A percentile compares a stretch with the other conserved stretches of the same genome.
These are phyloP conservation scores for Eimeria sp. DNA, from an alignment of 169 alveolate genomes.

Conservation along the genomic window DNA sequence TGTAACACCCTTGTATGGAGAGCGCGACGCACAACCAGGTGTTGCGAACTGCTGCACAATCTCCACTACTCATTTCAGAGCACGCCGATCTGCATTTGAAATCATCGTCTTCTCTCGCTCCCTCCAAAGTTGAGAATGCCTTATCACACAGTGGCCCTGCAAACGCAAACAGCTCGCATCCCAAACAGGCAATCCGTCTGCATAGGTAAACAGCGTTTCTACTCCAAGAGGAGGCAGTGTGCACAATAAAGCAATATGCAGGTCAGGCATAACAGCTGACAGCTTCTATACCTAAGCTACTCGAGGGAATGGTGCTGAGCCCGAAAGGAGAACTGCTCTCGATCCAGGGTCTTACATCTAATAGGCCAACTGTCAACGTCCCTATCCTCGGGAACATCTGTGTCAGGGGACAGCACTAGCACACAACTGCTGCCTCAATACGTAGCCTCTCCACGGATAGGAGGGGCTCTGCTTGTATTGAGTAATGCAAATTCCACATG, in stretches of 20 bases:
- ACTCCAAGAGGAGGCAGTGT: background rate
- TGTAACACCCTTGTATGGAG: slow-evolving; percentile 13
- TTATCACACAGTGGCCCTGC: slow-evolving; percentile 40
- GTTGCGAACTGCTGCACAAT: background rate
- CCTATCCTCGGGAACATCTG: background rate
- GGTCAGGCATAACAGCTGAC: background rate
- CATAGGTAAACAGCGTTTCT: background rate
- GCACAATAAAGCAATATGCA: background rate
- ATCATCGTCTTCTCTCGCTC: slow-evolving; percentile 44
- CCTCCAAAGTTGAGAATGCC: slow-evolving; percentile 57
- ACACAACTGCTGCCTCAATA: background rate
- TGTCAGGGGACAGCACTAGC: background rate
- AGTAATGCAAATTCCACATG: background rate
- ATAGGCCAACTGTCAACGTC: background rate
- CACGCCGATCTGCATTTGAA: background rate
- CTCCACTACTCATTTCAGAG: background rate
- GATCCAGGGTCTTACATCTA: slow-evolving; percentile 7
- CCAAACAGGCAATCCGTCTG: background rate
- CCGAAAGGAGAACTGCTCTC: background rate
- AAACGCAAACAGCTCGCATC: background rate
- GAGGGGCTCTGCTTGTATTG: background rate
- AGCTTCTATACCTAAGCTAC: background rate
- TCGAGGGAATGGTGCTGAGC: background rate
- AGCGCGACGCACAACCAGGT: slow-evolving; percentile 46
- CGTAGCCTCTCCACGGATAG: background rate